A percentile compares a stretch with the other conserved stretches of the same genome.
phyloP scores from a whole-genome alignment of 2,329 filamentous ascomycete genomes.

The Arthrobotrys conoides region DNA sequence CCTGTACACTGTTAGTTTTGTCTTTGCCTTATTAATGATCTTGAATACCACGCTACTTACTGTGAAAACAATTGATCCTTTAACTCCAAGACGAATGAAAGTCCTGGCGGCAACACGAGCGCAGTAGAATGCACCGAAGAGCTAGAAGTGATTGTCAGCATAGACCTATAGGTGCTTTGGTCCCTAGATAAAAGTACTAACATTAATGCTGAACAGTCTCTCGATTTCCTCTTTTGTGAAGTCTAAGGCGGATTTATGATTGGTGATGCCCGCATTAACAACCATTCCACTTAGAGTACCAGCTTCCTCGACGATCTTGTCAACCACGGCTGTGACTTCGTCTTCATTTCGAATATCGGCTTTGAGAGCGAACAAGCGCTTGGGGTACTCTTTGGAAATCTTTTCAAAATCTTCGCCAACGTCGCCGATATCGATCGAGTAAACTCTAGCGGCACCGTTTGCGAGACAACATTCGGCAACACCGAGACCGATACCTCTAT shows the following conservation, averaged over 20 bases:
- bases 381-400: slow-evolving; percentile 68
- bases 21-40: slow-evolving; percentile 10
- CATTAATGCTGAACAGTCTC: slow-evolving; percentile 69
- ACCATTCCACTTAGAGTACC: slow-evolving; percentile 69
- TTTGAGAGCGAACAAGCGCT: slow-evolving; percentile 68
- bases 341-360: slow-evolving; percentile 69
- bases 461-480: slow-evolving; percentile 70
- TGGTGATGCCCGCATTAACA: slow-evolving; percentile 68
- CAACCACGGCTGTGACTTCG: slow-evolving; percentile 68
- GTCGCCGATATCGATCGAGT: slow-evolving; percentile 68
- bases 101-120: slow-evolving; percentile 69
- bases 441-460: slow-evolving; percentile 68
- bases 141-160: slow-evolving; percentile 52
- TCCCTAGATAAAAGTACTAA: slow-evolving; percentile 60
- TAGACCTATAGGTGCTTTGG: not conserved
- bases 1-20: slow-evolving; percentile 2
- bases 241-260: slow-evolving; percentile 69
- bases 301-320: slow-evolving; percentile 67
- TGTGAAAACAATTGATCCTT: slow-evolving; percentile 69
- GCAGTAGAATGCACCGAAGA: slow-evolving; percentile 69
- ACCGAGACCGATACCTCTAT: slow-evolving; percentile 69
- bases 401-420: slow-evolving; percentile 65
- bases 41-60: slow-evolving; percentile 66
- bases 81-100: slow-evolving; percentile 66
- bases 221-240: slow-evolving; percentile 68